A percentile compares a stretch with the other conserved stretches of the same genome.
Conservation (phyloP, 2,329 filamentous ascomycete species). For the Fusarium napiforme region DNA sequence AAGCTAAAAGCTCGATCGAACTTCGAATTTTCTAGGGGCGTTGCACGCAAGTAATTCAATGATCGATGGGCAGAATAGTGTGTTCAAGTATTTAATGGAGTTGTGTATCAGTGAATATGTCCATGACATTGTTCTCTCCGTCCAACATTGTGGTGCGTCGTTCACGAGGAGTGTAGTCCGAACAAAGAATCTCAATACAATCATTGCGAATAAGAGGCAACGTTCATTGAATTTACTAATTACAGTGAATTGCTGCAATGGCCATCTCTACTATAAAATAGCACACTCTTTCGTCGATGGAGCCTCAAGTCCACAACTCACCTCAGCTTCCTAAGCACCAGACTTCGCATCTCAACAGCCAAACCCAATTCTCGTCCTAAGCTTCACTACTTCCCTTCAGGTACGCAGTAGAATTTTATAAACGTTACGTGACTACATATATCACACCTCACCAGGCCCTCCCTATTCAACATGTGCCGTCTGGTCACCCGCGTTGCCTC, state of each 20-base stretch:
- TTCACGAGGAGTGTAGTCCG: not conserved
- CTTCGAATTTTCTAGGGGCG: not conserved
- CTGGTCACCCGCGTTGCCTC: not conserved
- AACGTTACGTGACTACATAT: not conserved
- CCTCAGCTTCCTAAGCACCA: not conserved
- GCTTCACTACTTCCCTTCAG: not conserved
- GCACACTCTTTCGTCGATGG: not conserved
- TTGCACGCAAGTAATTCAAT: not conserved
- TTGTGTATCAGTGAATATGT: not conserved
- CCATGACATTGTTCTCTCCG: not conserved
- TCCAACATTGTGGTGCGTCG: not conserved
- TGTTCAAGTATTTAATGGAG: not conserved
- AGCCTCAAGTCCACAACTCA: not conserved
- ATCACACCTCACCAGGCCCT: not conserved
- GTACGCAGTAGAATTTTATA: not conserved
- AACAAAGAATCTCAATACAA: not conserved
- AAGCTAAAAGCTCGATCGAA: not conserved
- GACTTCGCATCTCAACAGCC: not conserved
- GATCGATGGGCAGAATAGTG: not conserved
- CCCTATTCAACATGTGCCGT: constrained; percentile 9
- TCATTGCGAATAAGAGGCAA: not conserved
- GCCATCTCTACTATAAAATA: not conserved
- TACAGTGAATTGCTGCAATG: not conserved
- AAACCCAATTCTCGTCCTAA: not conserved
- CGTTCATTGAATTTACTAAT: not conserved